A percentile compares a stretch with the other conserved stretches of the same genome.
phyloP scores from a whole-genome alignment of 495 filamentous ascomycete genomes.

The Hyaloscypha hepaticicola region DNA sequence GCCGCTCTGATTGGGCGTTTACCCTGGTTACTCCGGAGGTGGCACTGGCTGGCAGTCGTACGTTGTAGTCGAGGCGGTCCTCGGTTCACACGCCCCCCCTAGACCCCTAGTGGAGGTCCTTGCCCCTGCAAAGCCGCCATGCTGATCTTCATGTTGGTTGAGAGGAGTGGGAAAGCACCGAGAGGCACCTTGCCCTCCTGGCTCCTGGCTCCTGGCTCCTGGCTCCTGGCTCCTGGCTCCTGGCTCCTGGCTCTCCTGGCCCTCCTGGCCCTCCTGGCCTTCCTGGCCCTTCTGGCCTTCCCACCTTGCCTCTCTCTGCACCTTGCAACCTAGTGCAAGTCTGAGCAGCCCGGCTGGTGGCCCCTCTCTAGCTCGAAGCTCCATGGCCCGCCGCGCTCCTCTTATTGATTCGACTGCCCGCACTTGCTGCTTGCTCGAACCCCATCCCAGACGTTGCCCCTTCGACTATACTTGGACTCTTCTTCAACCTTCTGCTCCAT shows the following conservation, averaged over 20 bases:
- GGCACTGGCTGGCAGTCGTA: constrained; percentile 1
- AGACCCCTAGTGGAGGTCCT: too few relatives aligned
- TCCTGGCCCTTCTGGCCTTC: too few relatives aligned
- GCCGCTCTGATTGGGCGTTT: not conserved
- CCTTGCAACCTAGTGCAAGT: constrained; percentile 1
- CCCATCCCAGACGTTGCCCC: constrained; percentile 22
- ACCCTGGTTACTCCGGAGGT: not conserved
- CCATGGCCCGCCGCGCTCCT: constrained; percentile 12
- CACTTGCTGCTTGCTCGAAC: constrained; percentile 10
- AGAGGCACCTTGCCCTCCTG: not conserved
- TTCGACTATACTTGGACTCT: constrained; percentile 8
- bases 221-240: too few relatives aligned
- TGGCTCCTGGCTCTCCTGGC: too few relatives aligned
- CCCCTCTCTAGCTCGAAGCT: constrained; percentile 20
- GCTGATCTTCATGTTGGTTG: constrained; percentile 23
- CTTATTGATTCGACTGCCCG: constrained; percentile 26
- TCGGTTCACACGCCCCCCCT: constrained; percentile 2
- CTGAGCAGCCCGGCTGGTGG: constrained; percentile 13
- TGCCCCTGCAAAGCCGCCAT: constrained; percentile 16
- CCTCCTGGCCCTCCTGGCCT: too few relatives aligned
- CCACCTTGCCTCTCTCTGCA: too few relatives aligned
- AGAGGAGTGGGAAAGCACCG: not conserved
- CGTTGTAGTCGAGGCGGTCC: not conserved
- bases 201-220: not conserved
- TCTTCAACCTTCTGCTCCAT: not conserved